Evolutionary conservation across 2,329 filamentous ascomycete species (phyloP).

Genomic region (Colletotrichum zoysiae): DNA sequence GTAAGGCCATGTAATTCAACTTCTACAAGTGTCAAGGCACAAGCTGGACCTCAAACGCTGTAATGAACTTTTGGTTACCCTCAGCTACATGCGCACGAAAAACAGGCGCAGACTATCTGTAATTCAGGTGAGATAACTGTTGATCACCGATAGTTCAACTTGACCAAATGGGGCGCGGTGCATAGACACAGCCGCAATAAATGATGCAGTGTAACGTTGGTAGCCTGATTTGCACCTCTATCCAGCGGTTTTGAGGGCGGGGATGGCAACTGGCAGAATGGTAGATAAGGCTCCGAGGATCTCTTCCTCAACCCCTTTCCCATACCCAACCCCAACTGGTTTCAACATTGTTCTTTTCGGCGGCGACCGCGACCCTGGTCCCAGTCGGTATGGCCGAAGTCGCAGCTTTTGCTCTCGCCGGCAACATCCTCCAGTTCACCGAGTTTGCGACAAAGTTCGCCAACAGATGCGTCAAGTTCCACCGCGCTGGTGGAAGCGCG

Average conservation of each 20-base stretch:
- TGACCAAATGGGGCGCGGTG: not conserved
- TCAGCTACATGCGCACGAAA: not conserved
- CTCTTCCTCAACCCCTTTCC: not conserved
- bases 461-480: not conserved
- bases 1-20: too few species aligned
- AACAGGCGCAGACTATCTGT: not conserved
- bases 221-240: not conserved
- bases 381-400: slow-evolving; percentile 10
- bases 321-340: not conserved
- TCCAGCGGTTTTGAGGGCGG: not conserved
- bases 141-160: not conserved
- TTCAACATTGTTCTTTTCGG: not conserved
- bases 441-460: not conserved
- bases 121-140: not conserved
- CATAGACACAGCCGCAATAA: not conserved
- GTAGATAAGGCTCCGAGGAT: not conserved
- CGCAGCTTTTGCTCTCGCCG: slow-evolving; percentile 5
- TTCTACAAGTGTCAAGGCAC: not conserved
- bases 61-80: too few species aligned
- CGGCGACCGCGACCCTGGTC: not conserved
- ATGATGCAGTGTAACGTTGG: not conserved
- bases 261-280: not conserved
- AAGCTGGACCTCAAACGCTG: not conserved
- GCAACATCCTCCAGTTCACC: slow-evolving; percentile 11
- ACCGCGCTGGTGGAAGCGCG: not conserved